Evolutionary conservation across 345 rosid species (phyloP).

Genomic region (Syzygium aromaticum): DNA sequence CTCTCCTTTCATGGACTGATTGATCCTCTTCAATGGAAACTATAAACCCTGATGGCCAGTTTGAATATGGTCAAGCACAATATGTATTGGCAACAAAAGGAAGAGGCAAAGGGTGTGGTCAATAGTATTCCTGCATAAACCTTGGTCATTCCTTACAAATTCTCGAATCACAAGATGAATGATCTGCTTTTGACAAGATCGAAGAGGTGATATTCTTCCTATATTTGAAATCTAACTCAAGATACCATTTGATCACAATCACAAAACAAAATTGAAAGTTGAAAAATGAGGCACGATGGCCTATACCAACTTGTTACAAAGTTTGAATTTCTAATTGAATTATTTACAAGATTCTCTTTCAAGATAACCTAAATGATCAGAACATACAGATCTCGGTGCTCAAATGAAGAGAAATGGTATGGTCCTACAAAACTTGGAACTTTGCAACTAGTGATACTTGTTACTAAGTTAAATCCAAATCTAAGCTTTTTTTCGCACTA

Average conservation of each 20-base stretch:
- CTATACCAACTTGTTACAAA: not conserved
- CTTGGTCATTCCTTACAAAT: not conserved
- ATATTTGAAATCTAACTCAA: not conserved
- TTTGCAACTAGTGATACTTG: not conserved
- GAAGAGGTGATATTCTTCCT: not conserved
- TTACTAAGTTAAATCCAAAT: too few species aligned
- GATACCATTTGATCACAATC: not conserved
- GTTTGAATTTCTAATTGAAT: not conserved
- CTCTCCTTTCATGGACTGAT: not conserved
- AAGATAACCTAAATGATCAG: too few species aligned
- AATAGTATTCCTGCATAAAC: not conserved
- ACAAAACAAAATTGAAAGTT: not conserved
- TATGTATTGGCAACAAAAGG: not conserved
- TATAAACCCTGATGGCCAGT: not conserved
- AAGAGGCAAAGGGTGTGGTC: not conserved
- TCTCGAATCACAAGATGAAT: too few species aligned
- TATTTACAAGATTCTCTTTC: not conserved
- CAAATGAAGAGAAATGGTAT: not conserved
- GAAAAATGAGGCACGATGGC: not conserved
- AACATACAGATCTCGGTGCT: not conserved
- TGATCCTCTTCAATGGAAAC: not conserved
- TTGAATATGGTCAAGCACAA: not conserved
- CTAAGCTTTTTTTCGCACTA: not conserved
- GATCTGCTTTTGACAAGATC: not conserved
- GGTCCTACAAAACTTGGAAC: not conserved